Evolutionary conservation across 495 filamentous ascomycete species (phyloP).

Genomic region (Astrocystis sublimbata): DNA sequence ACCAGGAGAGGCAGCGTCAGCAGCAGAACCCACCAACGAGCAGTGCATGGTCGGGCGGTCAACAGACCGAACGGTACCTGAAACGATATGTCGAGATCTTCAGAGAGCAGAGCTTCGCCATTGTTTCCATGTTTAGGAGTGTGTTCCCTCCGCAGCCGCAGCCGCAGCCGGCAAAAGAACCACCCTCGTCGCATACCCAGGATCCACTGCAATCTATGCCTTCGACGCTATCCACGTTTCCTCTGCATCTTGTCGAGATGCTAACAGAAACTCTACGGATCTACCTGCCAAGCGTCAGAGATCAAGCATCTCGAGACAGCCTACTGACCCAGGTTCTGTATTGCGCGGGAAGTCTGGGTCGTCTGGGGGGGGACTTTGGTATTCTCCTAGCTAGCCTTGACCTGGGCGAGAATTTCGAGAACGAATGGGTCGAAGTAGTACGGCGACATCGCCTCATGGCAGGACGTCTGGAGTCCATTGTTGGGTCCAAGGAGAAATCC

Average conservation of each 20-base stretch:
- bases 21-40: constrained; percentile 31
- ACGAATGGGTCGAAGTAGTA: constrained; percentile 90
- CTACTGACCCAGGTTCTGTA: constrained; percentile 93
- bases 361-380: constrained; percentile 91
- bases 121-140: constrained; percentile 86
- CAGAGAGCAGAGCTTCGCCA: constrained; percentile 94
- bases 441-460: constrained; percentile 86
- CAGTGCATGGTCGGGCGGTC: constrained; percentile 67
- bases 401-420: constrained; percentile 55
- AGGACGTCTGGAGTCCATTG: constrained; percentile 80
- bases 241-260: constrained; percentile 79
- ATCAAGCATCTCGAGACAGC: constrained; percentile 77
- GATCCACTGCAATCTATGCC: constrained; percentile 72
- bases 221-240: constrained; percentile 78
- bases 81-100: constrained; percentile 98
- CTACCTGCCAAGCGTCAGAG: constrained; percentile 83
- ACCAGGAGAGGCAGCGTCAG: constrained; percentile 70
- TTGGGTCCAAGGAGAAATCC: constrained; percentile 47
- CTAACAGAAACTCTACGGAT: constrained; percentile 72
- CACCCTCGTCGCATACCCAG: constrained; percentile 25
- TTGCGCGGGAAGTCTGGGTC: constrained; percentile 88
- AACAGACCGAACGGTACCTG: constrained; percentile 91
- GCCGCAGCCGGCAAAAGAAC: constrained; percentile 37
- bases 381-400: constrained; percentile 75
- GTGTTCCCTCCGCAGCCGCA: constrained; percentile 68